Conservation (phyloP, 805 yeast genomes). For the Yamadazyma phyllophila region DNA sequence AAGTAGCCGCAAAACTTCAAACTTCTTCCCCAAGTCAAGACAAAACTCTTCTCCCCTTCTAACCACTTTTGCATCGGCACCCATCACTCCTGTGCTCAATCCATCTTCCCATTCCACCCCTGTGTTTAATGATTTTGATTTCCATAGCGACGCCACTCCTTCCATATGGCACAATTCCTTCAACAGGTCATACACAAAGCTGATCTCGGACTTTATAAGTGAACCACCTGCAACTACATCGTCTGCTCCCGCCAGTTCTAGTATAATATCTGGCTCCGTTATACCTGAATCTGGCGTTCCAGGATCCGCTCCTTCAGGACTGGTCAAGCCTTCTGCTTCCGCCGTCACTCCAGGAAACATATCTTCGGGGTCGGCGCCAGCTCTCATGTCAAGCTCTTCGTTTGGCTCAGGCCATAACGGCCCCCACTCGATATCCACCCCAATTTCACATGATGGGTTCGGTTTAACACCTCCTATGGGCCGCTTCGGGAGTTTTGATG, state of each 20-base stretch:
- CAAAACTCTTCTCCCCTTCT: slow-evolving; percentile 10
- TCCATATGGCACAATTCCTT: slow-evolving; percentile 8
- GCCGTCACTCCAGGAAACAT: no score
- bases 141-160: slow-evolving; percentile 5
- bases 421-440: neutral
- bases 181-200: slow-evolving; percentile 5
- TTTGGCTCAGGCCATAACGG: no score
- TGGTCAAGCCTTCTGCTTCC: no score
- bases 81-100: slow-evolving; percentile 15
- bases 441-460: neutral
- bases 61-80: slow-evolving; percentile 13
- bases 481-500: slow-evolving; percentile 6
- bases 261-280: no score
- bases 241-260: neutral
- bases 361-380: neutral
- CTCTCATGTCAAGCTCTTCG: neutral
- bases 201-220: slow-evolving; percentile 5
- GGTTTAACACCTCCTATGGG: neutral
- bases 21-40: slow-evolving; percentile 11
- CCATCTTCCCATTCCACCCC: slow-evolving; percentile 12
- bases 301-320: no score
- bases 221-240: neutral
- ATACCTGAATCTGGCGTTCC: no score
- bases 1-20: slow-evolving; percentile 14
- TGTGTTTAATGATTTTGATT: slow-evolving; percentile 14